Base-by-base conservation (phyloP, 352 stramenopile species). In the Peronosclerospora sorghi region DNA sequence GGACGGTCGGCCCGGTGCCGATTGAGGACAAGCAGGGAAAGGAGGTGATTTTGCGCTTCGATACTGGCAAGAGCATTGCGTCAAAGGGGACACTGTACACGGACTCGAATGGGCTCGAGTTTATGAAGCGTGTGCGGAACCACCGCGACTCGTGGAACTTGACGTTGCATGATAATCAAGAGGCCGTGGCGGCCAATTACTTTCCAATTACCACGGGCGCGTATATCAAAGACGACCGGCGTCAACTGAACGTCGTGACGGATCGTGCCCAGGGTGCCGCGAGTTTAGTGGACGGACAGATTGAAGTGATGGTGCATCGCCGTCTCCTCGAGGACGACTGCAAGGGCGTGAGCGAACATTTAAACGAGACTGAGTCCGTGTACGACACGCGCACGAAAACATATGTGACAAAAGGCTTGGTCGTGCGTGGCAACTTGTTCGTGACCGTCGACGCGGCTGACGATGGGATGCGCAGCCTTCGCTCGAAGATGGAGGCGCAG, bases 261-360 rank as follows among this genome's bases (percentile, higher is more conserved):
- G 95, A 98, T 54, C 75, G 91, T 8, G 88, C 92, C 0, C 91
- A 98, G 58, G 95, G 93, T 29, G 81, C 68, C 28, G 74, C 81
- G 19, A 98, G 90, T 48, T 59, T 98, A 8, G 52, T 64, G 30
- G 78, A 97, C 58, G 79, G 79, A 8, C 68, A 92, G 23, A 28
- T 98, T n/a, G 95, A 98, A 65, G 54, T 98, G n/a, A 98, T 99
- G 95, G 84, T 98, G 24, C 94, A 98, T 44, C 86, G 96, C 23
- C 82, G 95, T 14, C 57, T 96, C 7, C 59, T 97, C 5, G 65
- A 57, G 21, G 96, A 98, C 41, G 96, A 99, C 60, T 45, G 62
- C 32, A 85, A 95, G 45, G 95, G 96, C 18, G 95, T 98, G 1
- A 65, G 56, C 12, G 94, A 99, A 54, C 35, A 75, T 28, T 54